Percentiles rank a stretch among this genome's conserved stretches.
Conservation (phyloP, 306 rosid genomes). For the Potentilla sterilis region DNA sequence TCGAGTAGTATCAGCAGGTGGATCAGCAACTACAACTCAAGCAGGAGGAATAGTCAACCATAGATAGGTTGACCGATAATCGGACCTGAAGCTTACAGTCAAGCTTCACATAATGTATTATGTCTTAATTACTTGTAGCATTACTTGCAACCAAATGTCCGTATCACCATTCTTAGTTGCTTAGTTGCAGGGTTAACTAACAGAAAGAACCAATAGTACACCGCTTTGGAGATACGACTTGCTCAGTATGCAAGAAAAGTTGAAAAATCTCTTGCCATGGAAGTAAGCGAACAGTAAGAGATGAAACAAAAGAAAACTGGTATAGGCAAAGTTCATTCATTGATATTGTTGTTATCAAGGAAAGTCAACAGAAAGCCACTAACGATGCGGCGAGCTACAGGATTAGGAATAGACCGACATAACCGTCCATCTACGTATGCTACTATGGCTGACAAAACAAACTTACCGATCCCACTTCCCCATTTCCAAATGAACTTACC, state of each 20-base stretch:
- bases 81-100: background rate
- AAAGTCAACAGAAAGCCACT: conserved; percentile 82
- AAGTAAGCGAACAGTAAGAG: background rate
- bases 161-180: too few species aligned
- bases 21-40: background rate
- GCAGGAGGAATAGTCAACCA: background rate
- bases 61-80: background rate
- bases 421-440: conserved; percentile 89
- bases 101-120: background rate
- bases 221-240: background rate
- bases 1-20: background rate
- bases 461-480: conserved; percentile 71
- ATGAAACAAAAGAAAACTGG: background rate
- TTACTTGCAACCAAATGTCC: background rate
- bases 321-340: conserved; percentile 31
- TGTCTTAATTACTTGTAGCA: too few species aligned
- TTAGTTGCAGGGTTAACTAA: background rate
- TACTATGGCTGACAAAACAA: conserved; percentile 69
- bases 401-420: conserved; percentile 85
- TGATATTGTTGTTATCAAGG: conserved; percentile 50
- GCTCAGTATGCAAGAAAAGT: background rate
- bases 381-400: conserved; percentile 77
- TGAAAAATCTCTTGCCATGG: too few species aligned
- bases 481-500: conserved; percentile 49
- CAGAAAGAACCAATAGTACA: background rate